Conservation (phyloP, 805 yeast species). For the Candida orba region DNA sequence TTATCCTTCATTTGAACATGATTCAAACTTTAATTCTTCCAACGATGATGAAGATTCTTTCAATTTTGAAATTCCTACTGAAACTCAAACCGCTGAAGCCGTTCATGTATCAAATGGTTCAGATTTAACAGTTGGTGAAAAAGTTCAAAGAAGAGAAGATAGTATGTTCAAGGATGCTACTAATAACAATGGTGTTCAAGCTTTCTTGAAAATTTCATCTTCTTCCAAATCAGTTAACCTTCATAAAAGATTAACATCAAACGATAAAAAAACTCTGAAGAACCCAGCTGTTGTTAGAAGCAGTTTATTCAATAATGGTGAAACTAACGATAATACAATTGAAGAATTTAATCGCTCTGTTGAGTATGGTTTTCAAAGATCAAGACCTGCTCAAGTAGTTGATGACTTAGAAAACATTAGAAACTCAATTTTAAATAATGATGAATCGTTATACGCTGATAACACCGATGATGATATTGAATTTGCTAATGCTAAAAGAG, state of each 20-base stretch:
- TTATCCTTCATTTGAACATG: slow-evolving; percentile 15
- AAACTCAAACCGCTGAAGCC: slow-evolving; percentile 21
- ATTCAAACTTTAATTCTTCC: slow-evolving; percentile 2
- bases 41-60: slow-evolving; percentile 18
- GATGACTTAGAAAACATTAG: slow-evolving; percentile 13
- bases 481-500: slow-evolving; percentile 19
- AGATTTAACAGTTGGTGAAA: slow-evolving; percentile 17
- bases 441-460: slow-evolving; percentile 19
- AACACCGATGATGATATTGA: slow-evolving; percentile 20
- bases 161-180: slow-evolving; percentile 21
- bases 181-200: background rate
- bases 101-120: slow-evolving; percentile 23
- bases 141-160: slow-evolving; percentile 13
- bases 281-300: slow-evolving; percentile 18
- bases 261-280: slow-evolving; percentile 7
- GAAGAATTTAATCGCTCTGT: slow-evolving; percentile 5
- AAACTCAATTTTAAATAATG: slow-evolving; percentile 15
- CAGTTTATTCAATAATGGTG: slow-evolving; percentile 19
- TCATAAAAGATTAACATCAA: slow-evolving; percentile 17
- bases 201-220: slow-evolving; percentile 8
- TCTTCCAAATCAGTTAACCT: slow-evolving; percentile 18
- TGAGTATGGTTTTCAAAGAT: slow-evolving; percentile 10
- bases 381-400: slow-evolving; percentile 9
- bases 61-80: slow-evolving; percentile 22
- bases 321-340: slow-evolving; percentile 11